Evolutionary conservation across 1,284 basidiomycete genomes (phyloP).

Genomic region (Apiotrichum laibachii): DNA sequence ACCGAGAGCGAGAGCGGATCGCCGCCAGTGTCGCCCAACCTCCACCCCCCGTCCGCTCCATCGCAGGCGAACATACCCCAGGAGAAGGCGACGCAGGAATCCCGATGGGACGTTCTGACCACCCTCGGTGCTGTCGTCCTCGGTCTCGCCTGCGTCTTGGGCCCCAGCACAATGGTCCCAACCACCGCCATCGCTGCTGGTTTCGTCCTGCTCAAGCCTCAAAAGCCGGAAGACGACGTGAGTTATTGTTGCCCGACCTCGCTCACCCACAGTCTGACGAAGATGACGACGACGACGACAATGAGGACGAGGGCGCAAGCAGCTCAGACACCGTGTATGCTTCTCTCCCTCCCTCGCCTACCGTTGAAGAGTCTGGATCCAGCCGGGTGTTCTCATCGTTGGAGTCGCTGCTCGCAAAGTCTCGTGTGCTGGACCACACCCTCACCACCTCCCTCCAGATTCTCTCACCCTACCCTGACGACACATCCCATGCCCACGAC

Average conservation of each 20-base stretch:
- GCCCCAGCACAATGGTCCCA: constrained; percentile 5
- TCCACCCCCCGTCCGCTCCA: background rate
- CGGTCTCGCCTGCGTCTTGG: constrained; percentile 4
- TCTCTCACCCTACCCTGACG: constrained; percentile 25
- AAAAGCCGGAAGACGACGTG: background rate
- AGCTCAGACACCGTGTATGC: background rate
- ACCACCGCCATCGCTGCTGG: constrained; percentile 13
- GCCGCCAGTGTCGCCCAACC: background rate
- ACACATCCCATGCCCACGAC: constrained; percentile 23
- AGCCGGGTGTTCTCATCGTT: constrained; percentile 10
- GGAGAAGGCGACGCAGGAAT: background rate
- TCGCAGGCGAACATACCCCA: background rate
- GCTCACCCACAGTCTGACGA: background rate
- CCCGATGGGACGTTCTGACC: constrained; percentile 3
- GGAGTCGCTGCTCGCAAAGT: constrained; percentile 24
- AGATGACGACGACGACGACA: background rate
- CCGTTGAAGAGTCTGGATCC: background rate
- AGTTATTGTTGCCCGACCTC: background rate
- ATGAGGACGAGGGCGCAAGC: background rate
- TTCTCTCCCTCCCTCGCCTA: background rate
- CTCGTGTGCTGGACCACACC: constrained; percentile 23
- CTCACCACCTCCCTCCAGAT: constrained; percentile 29
- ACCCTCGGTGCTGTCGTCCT: constrained; percentile 1
- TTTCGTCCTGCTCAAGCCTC: constrained; percentile 5
- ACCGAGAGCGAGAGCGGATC: background rate